Conservation (phyloP, 1,284 basidiomycete genomes). For the Cronartium ribicola region DNA sequence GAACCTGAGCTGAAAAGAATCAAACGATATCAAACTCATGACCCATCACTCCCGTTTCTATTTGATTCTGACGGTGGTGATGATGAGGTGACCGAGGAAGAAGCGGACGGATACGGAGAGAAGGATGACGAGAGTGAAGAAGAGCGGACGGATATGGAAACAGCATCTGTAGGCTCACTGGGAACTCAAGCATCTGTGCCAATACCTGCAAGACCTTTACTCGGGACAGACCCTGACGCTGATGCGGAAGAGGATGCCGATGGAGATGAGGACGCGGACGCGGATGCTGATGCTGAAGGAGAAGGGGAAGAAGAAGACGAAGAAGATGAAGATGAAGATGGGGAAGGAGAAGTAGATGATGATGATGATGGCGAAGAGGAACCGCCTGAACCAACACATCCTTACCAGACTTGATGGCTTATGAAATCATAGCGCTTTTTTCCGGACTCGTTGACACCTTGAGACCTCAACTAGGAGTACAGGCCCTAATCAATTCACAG, state of each 20-base stretch:
- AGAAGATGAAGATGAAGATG: background rate
- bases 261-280: background rate
- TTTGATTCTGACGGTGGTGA: background rate
- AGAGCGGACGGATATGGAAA: background rate
- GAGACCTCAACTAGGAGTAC: no score
- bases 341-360: background rate
- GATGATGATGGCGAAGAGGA: background rate
- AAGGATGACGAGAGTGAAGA: background rate
- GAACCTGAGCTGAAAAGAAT: background rate
- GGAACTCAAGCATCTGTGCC: background rate
- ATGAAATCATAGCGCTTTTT: no score
- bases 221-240: background rate
- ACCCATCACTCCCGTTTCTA: background rate
- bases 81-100: background rate
- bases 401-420: background rate
- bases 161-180: background rate
- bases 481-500: no score
- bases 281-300: background rate
- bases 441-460: no score
- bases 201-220: background rate
- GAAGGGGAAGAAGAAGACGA: background rate
- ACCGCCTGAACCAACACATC: background rate
- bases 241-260: background rate
- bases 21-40: background rate
- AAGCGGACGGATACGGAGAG: background rate